Evolutionary conservation across 1,139 yeast species (phyloP).

Genomic region (Zygoascus hellenicus): DNA sequence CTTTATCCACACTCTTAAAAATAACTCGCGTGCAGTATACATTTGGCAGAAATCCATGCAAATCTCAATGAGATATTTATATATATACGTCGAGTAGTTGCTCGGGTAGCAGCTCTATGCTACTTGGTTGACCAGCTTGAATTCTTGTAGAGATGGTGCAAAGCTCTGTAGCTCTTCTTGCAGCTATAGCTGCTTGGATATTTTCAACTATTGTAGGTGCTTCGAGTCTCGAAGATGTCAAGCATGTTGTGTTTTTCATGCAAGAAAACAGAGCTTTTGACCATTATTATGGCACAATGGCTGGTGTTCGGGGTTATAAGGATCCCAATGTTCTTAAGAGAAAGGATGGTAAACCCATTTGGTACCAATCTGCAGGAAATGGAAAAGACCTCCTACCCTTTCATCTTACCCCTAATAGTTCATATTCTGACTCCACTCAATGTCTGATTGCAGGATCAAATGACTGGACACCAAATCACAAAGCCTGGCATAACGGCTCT

Average conservation of each 20-base stretch:
- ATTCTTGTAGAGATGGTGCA: no score
- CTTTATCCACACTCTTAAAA: no score
- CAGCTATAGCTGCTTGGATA: no score
- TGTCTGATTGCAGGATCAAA: constrained; percentile 24
- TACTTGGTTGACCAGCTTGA: no score
- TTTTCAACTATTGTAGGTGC: not conserved
- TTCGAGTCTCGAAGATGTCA: constrained; percentile 12
- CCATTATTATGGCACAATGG: constrained; percentile 28
- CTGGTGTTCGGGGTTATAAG: constrained; percentile 29
- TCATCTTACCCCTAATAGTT: constrained; percentile 15
- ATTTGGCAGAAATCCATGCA: no score
- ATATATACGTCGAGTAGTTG: no score
- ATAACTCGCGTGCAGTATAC: no score
- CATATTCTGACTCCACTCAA: constrained; percentile 21
- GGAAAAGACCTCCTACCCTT: constrained; percentile 17
- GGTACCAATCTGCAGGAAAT: constrained; percentile 14
- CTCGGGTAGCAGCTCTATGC: no score
- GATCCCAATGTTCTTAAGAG: constrained; percentile 24
- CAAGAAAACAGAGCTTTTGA: constrained; percentile 30
- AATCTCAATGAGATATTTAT: no score
- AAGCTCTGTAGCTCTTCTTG: no score
- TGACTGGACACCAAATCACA: constrained; percentile 25
- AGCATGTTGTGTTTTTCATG: constrained; percentile 27
- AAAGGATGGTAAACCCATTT: constrained; percentile 9
- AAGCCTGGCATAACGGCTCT: constrained; percentile 25